These are phyloP conservation scores for Trichoderma asperellum DNA, from an alignment of 2,329 filamentous ascomycete species.

Conservation along the genomic window DNA sequence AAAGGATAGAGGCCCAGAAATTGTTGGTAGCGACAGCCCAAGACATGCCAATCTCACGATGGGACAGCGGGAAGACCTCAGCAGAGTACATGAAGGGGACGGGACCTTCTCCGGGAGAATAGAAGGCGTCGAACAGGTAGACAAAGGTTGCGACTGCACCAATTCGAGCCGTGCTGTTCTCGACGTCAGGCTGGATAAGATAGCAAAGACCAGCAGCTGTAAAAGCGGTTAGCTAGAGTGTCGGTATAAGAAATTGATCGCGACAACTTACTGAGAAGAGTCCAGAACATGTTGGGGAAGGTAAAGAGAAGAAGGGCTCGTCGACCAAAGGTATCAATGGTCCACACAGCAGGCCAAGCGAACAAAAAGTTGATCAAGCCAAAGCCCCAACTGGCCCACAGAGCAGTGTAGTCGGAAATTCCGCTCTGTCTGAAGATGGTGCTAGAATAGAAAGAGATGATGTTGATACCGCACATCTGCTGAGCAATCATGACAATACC, in stretches of 20 bases:
- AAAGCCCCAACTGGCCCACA: slow-evolving; percentile 51
- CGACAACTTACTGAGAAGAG: slow-evolving; percentile 46
- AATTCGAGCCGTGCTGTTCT: slow-evolving; percentile 49
- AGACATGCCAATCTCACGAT: slow-evolving; percentile 69
- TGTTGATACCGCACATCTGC: slow-evolving; percentile 63
- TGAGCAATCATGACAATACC: slow-evolving; percentile 70
- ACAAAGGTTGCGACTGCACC: slow-evolving; percentile 62
- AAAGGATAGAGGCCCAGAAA: slow-evolving; percentile 52
- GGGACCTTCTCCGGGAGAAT: slow-evolving; percentile 66
- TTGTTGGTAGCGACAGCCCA: slow-evolving; percentile 56
- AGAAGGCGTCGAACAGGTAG: slow-evolving; percentile 66
- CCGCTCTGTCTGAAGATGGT: slow-evolving; percentile 52
- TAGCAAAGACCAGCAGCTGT: slow-evolving; percentile 44
- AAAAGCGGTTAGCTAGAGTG: slow-evolving; percentile 1
- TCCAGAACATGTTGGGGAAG: slow-evolving; percentile 67
- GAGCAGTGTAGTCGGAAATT: slow-evolving; percentile 44
- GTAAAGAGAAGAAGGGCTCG: slow-evolving; percentile 63
- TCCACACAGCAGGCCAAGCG: slow-evolving; percentile 64
- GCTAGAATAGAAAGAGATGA: slow-evolving; percentile 54
- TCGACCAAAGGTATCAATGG: slow-evolving; percentile 67
- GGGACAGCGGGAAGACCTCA: slow-evolving; percentile 68
- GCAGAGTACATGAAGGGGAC: slow-evolving; percentile 68
- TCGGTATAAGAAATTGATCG: not conserved
- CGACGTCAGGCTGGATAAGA: slow-evolving; percentile 37
- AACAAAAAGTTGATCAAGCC: slow-evolving; percentile 65